A percentile compares a stretch with the other conserved stretches of the same genome.
phyloP scores from a whole-genome alignment of 805 yeast species.

The Yarrowia sp. region DNA sequence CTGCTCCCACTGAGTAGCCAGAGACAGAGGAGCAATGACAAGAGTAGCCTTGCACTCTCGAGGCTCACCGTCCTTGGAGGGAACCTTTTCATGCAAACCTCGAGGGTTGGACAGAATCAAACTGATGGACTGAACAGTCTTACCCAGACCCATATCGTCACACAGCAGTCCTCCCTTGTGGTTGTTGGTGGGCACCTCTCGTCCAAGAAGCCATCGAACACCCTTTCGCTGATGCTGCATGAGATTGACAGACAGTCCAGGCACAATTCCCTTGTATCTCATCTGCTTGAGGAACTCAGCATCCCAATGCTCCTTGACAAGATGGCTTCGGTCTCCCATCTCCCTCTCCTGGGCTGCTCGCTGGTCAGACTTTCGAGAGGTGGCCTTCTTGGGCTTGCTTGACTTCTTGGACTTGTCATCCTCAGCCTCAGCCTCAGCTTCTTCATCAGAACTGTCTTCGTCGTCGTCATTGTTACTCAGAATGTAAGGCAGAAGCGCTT shows the following conservation, averaged over 20 bases:
- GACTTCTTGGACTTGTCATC: not conserved
- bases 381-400: not conserved
- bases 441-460: constrained; percentile 8
- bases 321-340: constrained; percentile 29
- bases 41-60: constrained; percentile 47
- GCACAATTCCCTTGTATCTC: constrained; percentile 32
- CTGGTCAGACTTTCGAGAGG: constrained; percentile 7
- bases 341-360: constrained; percentile 24
- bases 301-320: constrained; percentile 27
- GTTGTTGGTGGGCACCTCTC: constrained; percentile 49
- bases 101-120: constrained; percentile 57
- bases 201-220: constrained; percentile 52
- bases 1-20: constrained; percentile 54
- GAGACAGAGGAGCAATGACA: constrained; percentile 55
- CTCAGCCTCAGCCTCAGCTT: not conserved
- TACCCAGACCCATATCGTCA: constrained; percentile 92
- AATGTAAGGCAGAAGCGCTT: constrained; percentile 22
- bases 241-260: constrained; percentile 53
- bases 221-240: constrained; percentile 59
- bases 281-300: constrained; percentile 22
- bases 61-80: constrained; percentile 21
- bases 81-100: constrained; percentile 10
- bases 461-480: constrained; percentile 32
- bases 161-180: constrained; percentile 67
- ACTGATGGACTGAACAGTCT: constrained; percentile 79